Base-by-base conservation (phyloP, 352 stramenopile genomes). In the Phytopythium oedochilum region DNA sequence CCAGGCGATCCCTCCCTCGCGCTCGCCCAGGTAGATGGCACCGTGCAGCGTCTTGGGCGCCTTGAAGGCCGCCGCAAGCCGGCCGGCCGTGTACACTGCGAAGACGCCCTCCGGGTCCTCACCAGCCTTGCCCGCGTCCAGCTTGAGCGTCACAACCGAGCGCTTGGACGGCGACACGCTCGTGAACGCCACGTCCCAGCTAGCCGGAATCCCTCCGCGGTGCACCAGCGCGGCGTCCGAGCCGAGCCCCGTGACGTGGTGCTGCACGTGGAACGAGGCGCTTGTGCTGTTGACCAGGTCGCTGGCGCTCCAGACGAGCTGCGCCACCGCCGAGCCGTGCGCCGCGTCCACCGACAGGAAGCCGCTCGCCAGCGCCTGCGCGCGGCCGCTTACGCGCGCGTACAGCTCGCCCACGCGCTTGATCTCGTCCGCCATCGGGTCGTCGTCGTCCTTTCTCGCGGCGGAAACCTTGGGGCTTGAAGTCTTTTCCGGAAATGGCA, bases 1-100 rank as follows among this genome's bases (percentile, higher is more conserved):
- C 83, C 83, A 96, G 11, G 69, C 66, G 25, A 91, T 63, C 10
- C 75, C 77, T n/a, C 86, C 86, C 48, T 90, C 83, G 5, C 78
- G 71, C 57, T 88, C 77, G 42, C 78, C 78, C 5, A 78, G 62
- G 63, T 92, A 92, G 58, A 92, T 76, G 11, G 61, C 50, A 1
- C 83, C 83, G 32, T 92, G 83, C 15, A 86, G 59, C n/a, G 70
- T 74, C 64, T 89, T 89, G 29, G 79, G 73, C 15, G 79, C 74
- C 44, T 80, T 84, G 57, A 88, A 88, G 26, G 66, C 76, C 34
- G 58, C 64, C 32, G 81, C 45, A 2, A 90, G 54, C 36, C 61
- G 65, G 2, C 61, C 53, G n/a, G 64, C 32, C 6, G 68, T 44
- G 44, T 75, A 90, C 12, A 90, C 75, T 23, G 58, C 76, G 57